A percentile compares a stretch with the other conserved stretches of the same genome.
phyloP scores from a whole-genome alignment of 768 basidiomycete genomes.

The Serendipita sp. region DNA sequence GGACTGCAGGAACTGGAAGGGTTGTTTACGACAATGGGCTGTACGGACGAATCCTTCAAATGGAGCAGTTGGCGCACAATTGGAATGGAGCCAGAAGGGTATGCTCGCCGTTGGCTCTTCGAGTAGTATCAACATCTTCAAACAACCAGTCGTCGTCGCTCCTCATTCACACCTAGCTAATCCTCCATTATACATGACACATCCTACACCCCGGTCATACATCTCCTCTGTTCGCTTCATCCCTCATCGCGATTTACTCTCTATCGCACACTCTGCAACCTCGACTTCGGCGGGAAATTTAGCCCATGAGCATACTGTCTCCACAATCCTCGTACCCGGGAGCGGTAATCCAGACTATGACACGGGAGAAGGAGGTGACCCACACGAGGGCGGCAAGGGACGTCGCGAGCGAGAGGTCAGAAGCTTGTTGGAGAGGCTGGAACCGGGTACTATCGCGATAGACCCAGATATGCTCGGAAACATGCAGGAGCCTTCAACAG shows the following conservation, averaged over 20 bases:
- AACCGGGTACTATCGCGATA: conserved; percentile 80
- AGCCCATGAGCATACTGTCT: conserved; percentile 63
- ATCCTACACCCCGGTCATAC: conserved; percentile 66
- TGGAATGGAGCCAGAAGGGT: conserved; percentile 80
- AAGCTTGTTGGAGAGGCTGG: conserved; percentile 72
- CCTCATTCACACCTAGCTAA: conserved; percentile 30
- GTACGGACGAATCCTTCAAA: conserved; percentile 39
- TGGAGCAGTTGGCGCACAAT: conserved; percentile 25
- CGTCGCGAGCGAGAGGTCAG: conserved; percentile 84
- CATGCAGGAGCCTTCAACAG: conserved; percentile 41
- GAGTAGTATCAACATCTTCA: conserved; percentile 75
- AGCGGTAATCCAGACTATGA: conserved; percentile 93
- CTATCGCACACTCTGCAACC: conserved; percentile 23
- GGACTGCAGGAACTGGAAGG: conserved; percentile 95
- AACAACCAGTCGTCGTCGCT: conserved; percentile 45
- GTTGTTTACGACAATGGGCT: conserved; percentile 63
- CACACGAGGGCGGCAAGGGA: conserved; percentile 71
- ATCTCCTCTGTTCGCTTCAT: conserved; percentile 65
- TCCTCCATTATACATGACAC: conserved; percentile 79
- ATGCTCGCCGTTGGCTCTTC: conserved; percentile 67
- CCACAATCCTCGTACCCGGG: conserved; percentile 79
- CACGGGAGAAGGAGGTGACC: conserved; percentile 70
- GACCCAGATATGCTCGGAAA: conserved; percentile 63
- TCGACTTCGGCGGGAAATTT: neutral
- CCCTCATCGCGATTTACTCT: conserved; percentile 76